Percentiles rank a stretch among this genome's conserved stretches.
Evolutionary conservation across 495 filamentous ascomycete species (phyloP).

Genomic region (Schizothecium vesticola): DNA sequence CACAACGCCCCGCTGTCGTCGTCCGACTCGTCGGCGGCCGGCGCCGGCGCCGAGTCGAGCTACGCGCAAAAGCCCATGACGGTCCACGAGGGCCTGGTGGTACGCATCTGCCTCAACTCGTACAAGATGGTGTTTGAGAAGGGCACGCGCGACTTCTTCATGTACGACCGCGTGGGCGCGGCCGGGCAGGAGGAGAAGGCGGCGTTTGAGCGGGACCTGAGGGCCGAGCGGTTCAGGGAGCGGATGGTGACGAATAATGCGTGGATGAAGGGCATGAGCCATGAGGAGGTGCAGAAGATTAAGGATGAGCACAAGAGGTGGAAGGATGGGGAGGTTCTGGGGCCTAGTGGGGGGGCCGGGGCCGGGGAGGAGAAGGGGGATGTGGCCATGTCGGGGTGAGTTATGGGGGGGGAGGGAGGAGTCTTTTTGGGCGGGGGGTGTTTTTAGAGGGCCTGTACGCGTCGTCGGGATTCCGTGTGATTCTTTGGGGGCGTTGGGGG

Average conservation of each 20-base stretch:
- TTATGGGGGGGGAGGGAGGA: background rate
- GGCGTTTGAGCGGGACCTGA: conserved; percentile 48
- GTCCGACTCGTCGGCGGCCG: background rate
- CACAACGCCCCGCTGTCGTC: conserved; percentile 22
- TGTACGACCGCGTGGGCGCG: conserved; percentile 36
- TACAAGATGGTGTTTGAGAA: conserved; percentile 77
- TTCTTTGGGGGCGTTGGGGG: background rate
- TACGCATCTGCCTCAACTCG: conserved; percentile 75
- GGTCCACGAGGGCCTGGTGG: conserved; percentile 67
- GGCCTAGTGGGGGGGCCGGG: background rate
- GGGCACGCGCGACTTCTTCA: conserved; percentile 52
- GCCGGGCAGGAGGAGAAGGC: conserved; percentile 43
- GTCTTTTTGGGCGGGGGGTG: too few species aligned
- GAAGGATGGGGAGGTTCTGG: conserved; percentile 33
- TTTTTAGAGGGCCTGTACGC: background rate
- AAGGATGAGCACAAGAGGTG: conserved; percentile 58
- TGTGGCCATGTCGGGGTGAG: background rate
- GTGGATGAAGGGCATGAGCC: conserved; percentile 69
- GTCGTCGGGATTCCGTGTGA: background rate
- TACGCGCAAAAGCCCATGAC: conserved; percentile 51
- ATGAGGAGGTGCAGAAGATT: conserved; percentile 63
- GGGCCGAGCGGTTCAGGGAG: conserved; percentile 60
- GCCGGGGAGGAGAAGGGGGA: conserved; percentile 12
- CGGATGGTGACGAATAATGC: conserved; percentile 67
- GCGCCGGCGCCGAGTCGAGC: background rate